A percentile compares a stretch with the other conserved stretches of the same genome.
Evolutionary conservation across 1,284 basidiomycete genomes (phyloP).

Genomic region (Heterobasidion parviporum): DNA sequence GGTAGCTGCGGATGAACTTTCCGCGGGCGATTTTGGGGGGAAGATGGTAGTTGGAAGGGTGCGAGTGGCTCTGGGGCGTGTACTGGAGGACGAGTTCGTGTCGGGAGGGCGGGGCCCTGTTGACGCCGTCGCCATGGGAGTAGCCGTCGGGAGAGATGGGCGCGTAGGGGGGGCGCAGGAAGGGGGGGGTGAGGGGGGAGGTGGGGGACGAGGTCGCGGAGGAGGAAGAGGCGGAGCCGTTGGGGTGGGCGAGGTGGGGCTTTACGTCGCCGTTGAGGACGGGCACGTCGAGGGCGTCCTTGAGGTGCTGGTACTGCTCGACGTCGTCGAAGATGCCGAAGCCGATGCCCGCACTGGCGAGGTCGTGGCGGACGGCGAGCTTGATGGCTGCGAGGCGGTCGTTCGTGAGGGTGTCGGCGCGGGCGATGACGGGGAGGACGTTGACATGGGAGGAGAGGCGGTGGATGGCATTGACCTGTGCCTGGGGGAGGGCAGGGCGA

Average conservation of each 20-base stretch:
- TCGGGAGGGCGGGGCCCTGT: constrained; percentile 41
- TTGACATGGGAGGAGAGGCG: constrained; percentile 89
- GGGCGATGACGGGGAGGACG: constrained; percentile 90
- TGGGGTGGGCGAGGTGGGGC: constrained; percentile 38
- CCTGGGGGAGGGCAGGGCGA: constrained; percentile 55
- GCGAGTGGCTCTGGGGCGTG: constrained; percentile 31
- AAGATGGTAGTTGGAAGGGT: constrained; percentile 20
- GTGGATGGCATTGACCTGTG: constrained; percentile 87
- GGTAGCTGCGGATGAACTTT: constrained; percentile 60
- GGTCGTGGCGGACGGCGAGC: constrained; percentile 65
- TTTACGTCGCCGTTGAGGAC: constrained; percentile 39
- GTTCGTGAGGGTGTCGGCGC: constrained; percentile 87
- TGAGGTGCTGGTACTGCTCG: constrained; percentile 37
- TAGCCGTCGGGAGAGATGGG: constrained; percentile 74
- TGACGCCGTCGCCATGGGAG: constrained; percentile 72
- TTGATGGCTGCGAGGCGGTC: constrained; percentile 75
- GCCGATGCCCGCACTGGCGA: constrained; percentile 73
- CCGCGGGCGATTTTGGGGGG: constrained; percentile 41
- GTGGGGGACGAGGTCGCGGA: constrained; percentile 48
- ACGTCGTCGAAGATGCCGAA: constrained; percentile 79
- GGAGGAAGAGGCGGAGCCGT: constrained; percentile 37
- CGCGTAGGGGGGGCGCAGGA: constrained; percentile 65
- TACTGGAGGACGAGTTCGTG: constrained; percentile 66
- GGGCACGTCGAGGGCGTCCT: constrained; percentile 30
- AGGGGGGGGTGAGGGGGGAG: constrained; percentile 47